phyloP scores from a whole-genome alignment of 345 rosid species.

The Bruguiera gymnorhiza region DNA sequence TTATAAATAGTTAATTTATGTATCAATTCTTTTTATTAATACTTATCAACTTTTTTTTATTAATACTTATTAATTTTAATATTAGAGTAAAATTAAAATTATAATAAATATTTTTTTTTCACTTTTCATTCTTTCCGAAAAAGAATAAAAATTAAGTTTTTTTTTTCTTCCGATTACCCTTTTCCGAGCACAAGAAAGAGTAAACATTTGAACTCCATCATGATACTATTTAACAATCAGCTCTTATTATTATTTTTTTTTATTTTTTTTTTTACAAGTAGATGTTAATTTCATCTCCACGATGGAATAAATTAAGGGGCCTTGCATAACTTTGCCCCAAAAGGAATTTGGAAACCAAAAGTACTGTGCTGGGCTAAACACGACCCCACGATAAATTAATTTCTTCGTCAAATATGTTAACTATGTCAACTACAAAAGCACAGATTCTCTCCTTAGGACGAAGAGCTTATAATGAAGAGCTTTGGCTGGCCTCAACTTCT shows the following conservation, averaged over 20 bases:
- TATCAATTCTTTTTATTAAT: too few species aligned
- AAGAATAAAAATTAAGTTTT: too few species aligned
- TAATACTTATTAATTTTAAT: too few species aligned
- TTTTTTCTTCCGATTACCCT: too few species aligned
- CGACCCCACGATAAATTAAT: not conserved
- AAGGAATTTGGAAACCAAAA: conserved; percentile 1
- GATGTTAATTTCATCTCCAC: not conserved
- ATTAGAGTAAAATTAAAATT: too few species aligned
- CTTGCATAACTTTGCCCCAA: not conserved
- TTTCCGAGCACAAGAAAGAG: too few species aligned
- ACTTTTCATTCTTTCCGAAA: too few species aligned
- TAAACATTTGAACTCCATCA: not conserved
- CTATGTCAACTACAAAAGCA: conserved; percentile 8
- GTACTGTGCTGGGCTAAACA: conserved; percentile 3
- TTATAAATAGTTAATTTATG: too few species aligned
- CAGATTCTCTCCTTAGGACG: too few species aligned
- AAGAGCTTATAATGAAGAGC: conserved; percentile 19
- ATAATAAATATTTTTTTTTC: too few species aligned
- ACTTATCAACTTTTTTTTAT: too few species aligned
- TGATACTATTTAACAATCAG: not conserved
- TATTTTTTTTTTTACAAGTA: conserved; percentile 7
- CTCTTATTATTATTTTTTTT: conserved; percentile 7
- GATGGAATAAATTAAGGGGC: too few species aligned
- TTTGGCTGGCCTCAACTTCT: conserved; percentile 46
- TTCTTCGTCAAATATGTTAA: conserved; percentile 3